Conservation (phyloP, 169 alveolate genomes). For the Eimeria acervulina region DNA sequence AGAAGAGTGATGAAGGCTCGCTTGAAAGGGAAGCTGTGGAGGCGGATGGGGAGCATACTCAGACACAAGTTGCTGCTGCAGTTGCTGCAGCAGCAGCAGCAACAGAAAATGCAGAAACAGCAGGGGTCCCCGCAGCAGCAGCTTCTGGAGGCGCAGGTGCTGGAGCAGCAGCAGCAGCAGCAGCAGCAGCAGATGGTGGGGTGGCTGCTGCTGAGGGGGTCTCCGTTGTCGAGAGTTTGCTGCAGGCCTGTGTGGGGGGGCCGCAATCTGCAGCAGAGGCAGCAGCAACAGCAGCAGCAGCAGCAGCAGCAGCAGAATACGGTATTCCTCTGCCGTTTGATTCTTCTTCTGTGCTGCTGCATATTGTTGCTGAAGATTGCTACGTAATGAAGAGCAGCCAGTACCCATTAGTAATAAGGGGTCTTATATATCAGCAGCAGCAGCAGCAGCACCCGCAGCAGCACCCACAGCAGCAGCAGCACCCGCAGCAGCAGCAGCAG, state of each 20-base stretch:
- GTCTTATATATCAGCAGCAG: neutral
- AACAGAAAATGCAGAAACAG: neutral
- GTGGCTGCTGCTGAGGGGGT: neutral
- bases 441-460: no score
- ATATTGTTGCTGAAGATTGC: constrained; percentile 61
- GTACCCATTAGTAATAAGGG: constrained; percentile 49
- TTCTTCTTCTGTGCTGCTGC: constrained; percentile 25
- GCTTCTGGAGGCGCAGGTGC: no score
- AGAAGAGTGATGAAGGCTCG: neutral
- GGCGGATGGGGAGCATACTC: neutral
- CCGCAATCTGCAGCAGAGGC: no score
- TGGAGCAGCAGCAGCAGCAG: no score
- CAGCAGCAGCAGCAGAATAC: constrained; percentile 23
- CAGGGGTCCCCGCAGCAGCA: neutral
- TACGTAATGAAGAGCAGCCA: constrained; percentile 76
- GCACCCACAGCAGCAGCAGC: no score
- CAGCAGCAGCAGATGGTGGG: no score
- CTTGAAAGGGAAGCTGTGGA: neutral
- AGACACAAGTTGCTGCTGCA: neutral
- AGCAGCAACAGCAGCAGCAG: constrained; percentile 54
- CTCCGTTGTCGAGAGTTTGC: neutral
- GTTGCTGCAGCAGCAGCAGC: constrained; percentile 1
- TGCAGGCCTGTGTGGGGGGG: neutral
- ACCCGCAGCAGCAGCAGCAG: no score
- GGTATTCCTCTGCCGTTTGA: constrained; percentile 74